phyloP scores from a whole-genome alignment of 495 filamentous ascomycete species.

The Penicillium coffeae region DNA sequence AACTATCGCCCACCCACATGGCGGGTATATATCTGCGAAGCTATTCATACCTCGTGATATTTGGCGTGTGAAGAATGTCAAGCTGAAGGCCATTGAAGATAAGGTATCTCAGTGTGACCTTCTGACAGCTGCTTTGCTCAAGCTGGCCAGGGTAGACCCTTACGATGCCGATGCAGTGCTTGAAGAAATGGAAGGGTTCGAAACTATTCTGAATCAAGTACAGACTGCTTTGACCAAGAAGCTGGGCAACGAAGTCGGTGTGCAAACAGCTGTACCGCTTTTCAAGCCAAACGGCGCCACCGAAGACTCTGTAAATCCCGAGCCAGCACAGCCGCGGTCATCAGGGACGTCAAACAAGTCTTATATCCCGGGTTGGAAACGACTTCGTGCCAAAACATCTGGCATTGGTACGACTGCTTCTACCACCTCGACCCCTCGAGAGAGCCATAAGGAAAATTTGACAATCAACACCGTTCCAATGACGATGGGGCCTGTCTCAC shows the following conservation, averaged over 20 bases:
- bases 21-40: conserved; percentile 85
- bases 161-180: conserved; percentile 86
- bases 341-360: conserved; percentile 62
- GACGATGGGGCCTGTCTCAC: conserved; percentile 60
- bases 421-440: conserved; percentile 30
- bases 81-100: conserved; percentile 84
- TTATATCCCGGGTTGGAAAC: conserved; percentile 71
- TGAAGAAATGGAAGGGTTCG: conserved; percentile 93
- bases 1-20: conserved; percentile 84
- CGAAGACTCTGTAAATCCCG: conserved; percentile 38
- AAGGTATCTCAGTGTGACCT: conserved; percentile 93
- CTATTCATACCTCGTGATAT: conserved; percentile 89
- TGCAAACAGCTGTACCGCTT: conserved; percentile 61
- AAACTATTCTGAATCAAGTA: conserved; percentile 80
- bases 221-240: conserved; percentile 74
- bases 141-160: conserved; percentile 77
- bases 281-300: conserved; percentile 59
- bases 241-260: conserved; percentile 85
- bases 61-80: conserved; percentile 91
- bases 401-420: conserved; percentile 44
- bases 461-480: conserved; percentile 76
- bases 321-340: conserved; percentile 44
- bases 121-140: conserved; percentile 83
- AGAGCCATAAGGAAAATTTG: conserved; percentile 56
- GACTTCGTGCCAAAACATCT: conserved; percentile 83